Conservation (phyloP, 2,329 filamentous ascomycete genomes). For the Akanthomyces muscarius region DNA sequence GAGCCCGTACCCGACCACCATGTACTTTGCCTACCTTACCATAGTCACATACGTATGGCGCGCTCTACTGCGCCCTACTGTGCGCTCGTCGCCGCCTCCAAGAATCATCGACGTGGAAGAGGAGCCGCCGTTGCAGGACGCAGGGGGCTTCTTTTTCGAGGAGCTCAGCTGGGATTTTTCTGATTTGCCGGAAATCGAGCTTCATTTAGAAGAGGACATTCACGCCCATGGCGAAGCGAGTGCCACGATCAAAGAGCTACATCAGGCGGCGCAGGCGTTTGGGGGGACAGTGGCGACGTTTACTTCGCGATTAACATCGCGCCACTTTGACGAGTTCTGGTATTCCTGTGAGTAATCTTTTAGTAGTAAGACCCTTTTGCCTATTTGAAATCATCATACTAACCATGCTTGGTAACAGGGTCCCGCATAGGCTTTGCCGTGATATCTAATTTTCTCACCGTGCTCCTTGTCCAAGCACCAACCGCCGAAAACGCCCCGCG, state of each 20-base stretch:
- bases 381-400: background rate
- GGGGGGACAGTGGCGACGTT: conserved; percentile 17
- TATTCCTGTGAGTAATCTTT: conserved; percentile 17
- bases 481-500: conserved; percentile 17
- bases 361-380: too few species aligned
- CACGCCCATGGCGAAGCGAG: conserved; percentile 13
- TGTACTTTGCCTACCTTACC: conserved; percentile 20
- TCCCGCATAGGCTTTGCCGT: conserved; percentile 19
- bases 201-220: conserved; percentile 17
- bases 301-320: conserved; percentile 17
- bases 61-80: conserved; percentile 19
- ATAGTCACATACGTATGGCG: conserved; percentile 19
- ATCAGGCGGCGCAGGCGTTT: conserved; percentile 19
- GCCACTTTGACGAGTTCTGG: conserved; percentile 20
- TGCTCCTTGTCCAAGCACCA: conserved; percentile 20
- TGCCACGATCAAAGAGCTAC: conserved; percentile 19
- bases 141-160: conserved; percentile 17
- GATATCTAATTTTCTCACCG: conserved; percentile 20
- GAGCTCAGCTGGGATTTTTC: conserved; percentile 19
- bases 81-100: conserved; percentile 18
- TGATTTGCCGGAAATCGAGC: conserved; percentile 18
- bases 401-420: conserved; percentile 5
- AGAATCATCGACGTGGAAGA: conserved; percentile 18
- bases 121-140: conserved; percentile 4
- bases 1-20: conserved; percentile 14